Evolutionary conservation across 495 filamentous ascomycete species (phyloP).

Genomic region (Penicillium soppii): DNA sequence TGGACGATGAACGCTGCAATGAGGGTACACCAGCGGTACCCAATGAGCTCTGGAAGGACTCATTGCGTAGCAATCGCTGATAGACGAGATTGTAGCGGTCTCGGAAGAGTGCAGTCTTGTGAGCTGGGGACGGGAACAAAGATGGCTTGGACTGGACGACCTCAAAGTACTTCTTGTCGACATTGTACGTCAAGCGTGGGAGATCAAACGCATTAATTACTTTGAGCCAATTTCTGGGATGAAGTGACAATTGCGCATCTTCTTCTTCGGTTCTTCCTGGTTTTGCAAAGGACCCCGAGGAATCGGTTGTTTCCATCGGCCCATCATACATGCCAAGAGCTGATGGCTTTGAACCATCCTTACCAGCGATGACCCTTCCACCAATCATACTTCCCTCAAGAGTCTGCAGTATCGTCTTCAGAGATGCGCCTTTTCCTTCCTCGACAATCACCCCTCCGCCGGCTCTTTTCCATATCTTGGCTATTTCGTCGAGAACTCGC

Average conservation of each 20-base stretch:
- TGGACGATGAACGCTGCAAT: conserved; percentile 55
- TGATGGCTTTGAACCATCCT: conserved; percentile 17
- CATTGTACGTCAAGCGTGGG: conserved; percentile 82
- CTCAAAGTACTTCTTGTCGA: conserved; percentile 88
- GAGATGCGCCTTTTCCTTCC: conserved; percentile 65
- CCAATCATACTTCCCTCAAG: conserved; percentile 83
- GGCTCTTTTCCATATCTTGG: conserved; percentile 83
- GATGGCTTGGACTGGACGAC: conserved; percentile 65
- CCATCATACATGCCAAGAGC: conserved; percentile 13
- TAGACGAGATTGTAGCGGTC: conserved; percentile 88
- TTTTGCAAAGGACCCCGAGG: conserved; percentile 10
- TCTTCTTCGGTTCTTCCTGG: conserved; percentile 59
- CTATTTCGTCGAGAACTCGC: conserved; percentile 86
- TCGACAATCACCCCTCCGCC: conserved; percentile 85
- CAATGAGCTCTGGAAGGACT: conserved; percentile 82
- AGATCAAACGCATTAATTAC: conserved; percentile 80
- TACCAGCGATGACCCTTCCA: conserved; percentile 58
- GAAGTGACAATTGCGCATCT: conserved; percentile 51
- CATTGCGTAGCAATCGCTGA: conserved; percentile 86
- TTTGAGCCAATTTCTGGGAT: conserved; percentile 76
- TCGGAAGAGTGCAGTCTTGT: conserved; percentile 82
- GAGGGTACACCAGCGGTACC: conserved; percentile 43
- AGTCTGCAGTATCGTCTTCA: conserved; percentile 77
- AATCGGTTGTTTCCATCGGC: conserved; percentile 9
- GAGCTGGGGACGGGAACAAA: conserved; percentile 73